Percentiles rank a stretch among this genome's conserved stretches.
Evolutionary conservation across 352 stramenopile species (phyloP).

Genomic region (Phytophthora cryptogea): DNA sequence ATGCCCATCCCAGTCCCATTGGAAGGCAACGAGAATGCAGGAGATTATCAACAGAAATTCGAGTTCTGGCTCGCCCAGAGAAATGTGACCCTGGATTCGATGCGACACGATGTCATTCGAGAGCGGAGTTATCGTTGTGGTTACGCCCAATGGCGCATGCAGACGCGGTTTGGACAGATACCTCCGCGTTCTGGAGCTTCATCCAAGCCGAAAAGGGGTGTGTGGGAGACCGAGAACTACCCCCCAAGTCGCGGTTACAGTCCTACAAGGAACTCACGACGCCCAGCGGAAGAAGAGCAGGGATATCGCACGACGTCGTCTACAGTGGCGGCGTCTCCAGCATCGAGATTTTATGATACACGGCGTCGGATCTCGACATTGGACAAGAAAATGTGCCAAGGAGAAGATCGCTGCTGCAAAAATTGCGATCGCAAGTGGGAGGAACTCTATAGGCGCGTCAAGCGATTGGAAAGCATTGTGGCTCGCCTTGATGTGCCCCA

Average conservation of each 20-base stretch:
- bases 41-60: conserved; percentile 35
- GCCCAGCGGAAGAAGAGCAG: not conserved
- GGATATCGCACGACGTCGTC: not conserved
- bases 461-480: conserved; percentile 22
- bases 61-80: conserved; percentile 31
- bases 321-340: not conserved
- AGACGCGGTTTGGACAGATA: conserved; percentile 4
- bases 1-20: conserved; percentile 28
- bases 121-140: conserved; percentile 22
- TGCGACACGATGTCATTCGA: conserved; percentile 12
- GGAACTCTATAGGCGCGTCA: conserved; percentile 17
- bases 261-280: not conserved
- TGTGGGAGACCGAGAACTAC: not conserved
- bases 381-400: not conserved
- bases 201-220: not conserved
- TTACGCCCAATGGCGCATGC: conserved; percentile 29
- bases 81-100: conserved; percentile 15
- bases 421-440: conserved; percentile 26
- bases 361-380: not conserved
- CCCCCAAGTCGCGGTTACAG: conserved; percentile 4
- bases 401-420: not conserved
- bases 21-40: conserved; percentile 3
- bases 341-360: not conserved
- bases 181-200: conserved; percentile 2
- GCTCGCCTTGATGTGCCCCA: conserved; percentile 15